Percentiles rank a stretch among this genome's conserved stretches.
These are phyloP conservation scores for Hyaloperonospora arabidopsidis DNA, from an alignment of 352 stramenopile species.

Conservation along the genomic window DNA sequence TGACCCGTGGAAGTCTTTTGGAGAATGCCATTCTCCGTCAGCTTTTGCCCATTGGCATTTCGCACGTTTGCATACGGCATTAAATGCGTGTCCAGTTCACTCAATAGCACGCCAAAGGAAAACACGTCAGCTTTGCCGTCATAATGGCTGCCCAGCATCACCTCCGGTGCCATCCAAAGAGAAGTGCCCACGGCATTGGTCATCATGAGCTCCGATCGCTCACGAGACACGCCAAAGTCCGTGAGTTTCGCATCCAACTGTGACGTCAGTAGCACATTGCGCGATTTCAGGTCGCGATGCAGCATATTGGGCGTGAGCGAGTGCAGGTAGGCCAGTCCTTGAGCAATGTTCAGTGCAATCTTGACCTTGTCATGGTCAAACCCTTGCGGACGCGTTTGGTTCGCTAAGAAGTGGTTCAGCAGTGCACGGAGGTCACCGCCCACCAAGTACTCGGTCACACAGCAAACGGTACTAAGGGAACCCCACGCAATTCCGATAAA, in stretches of 20 bases:
- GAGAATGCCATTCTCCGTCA: constrained; percentile 32
- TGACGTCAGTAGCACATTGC: constrained; percentile 58
- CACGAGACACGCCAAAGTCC: constrained; percentile 46
- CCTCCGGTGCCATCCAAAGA: constrained; percentile 49
- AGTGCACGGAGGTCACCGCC: constrained; percentile 37
- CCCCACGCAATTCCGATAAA: constrained; percentile 66
- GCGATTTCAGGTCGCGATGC: constrained; percentile 75
- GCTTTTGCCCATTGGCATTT: constrained; percentile 25
- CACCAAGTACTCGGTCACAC: constrained; percentile 44
- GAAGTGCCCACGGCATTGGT: constrained; percentile 42
- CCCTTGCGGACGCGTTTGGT: constrained; percentile 21
- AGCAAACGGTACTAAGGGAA: constrained; percentile 32
- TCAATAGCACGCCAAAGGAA: constrained; percentile 44
- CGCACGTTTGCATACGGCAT: constrained; percentile 37
- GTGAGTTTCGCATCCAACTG: constrained; percentile 47
- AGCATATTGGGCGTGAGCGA: constrained; percentile 33
- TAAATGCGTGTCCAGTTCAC: constrained; percentile 38
- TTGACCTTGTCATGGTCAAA: constrained; percentile 42
- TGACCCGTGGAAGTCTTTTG: constrained; percentile 29
- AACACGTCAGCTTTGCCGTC: constrained; percentile 42
- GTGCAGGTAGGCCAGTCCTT: constrained; percentile 49
- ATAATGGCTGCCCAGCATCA: constrained; percentile 41
- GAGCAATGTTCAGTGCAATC: constrained; percentile 36
- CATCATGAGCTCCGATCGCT: constrained; percentile 34
- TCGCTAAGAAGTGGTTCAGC: constrained; percentile 30